Percentiles rank a stretch among this genome's conserved stretches.
These are phyloP conservation scores for Seiridium unicorne DNA, from an alignment of 2,329 filamentous ascomycete species.

Conservation along the genomic window DNA sequence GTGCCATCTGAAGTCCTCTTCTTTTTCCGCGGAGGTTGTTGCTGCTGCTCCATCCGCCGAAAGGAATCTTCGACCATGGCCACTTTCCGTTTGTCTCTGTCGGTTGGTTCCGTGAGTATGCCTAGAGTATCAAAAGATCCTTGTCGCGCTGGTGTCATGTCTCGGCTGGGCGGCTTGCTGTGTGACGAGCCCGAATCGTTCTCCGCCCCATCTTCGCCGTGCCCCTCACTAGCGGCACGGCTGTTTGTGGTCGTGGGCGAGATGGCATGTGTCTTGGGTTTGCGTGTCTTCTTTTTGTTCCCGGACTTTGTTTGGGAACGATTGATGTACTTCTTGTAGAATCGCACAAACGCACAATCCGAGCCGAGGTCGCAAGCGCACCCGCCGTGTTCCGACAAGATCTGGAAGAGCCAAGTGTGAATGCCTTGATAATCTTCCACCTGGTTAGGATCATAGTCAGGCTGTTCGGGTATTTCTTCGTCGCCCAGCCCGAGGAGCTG, in stretches of 20 bases:
- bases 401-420: slow-evolving; percentile 63
- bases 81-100: slow-evolving; percentile 66
- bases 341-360: slow-evolving; percentile 63
- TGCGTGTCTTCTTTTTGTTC: slow-evolving; percentile 47
- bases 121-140: slow-evolving; percentile 59
- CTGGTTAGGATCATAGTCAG: slow-evolving; percentile 56
- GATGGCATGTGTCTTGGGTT: slow-evolving; percentile 51
- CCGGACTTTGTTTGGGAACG: slow-evolving; percentile 40
- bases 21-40: slow-evolving; percentile 58
- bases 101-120: slow-evolving; percentile 62
- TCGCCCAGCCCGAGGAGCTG: slow-evolving; percentile 62
- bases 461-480: slow-evolving; percentile 47
- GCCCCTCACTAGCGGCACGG: slow-evolving; percentile 62
- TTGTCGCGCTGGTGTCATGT: slow-evolving; percentile 60
- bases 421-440: slow-evolving; percentile 57
- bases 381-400: slow-evolving; percentile 75
- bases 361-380: slow-evolving; percentile 69
- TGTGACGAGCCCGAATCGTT: slow-evolving; percentile 55
- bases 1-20: slow-evolving; percentile 60
- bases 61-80: slow-evolving; percentile 65
- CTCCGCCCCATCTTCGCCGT: slow-evolving; percentile 52
- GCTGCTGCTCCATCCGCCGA: slow-evolving; percentile 59
- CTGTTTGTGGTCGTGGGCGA: slow-evolving; percentile 65
- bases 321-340: slow-evolving; percentile 56
- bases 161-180: slow-evolving; percentile 66